Evolutionary conservation across 805 yeast species (phyloP), one percentile per base, ranked within the genome.

Genomic region (Wickerhamomyces pijperi): DNA sequence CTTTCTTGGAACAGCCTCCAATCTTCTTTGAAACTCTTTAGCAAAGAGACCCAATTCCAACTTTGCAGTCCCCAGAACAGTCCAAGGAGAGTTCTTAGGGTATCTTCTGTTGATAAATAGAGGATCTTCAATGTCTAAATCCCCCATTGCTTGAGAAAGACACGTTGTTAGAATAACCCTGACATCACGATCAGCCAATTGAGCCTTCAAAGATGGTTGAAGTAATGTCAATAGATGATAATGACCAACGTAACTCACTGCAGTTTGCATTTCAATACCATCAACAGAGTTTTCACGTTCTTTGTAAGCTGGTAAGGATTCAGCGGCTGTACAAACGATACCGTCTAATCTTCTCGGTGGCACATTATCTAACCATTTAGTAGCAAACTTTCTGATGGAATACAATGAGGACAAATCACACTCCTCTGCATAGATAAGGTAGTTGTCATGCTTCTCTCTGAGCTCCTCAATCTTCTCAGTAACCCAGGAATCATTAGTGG

Each of bases 101-200:
- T 84, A 90, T 38, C 68, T 65, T 32, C 62, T 67, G 2, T 60
- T 46, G 40, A 70, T 70, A 78, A 82, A 81, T 38, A 84, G 64
- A 18, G 87, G 67, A 52, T 82, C 86, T 13, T 64, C 59, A 3
- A 73, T 33, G 42, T 81, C 78, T 15, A 90, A 53, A 13, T 68
- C 69, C 2, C 84, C 97, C 59, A 83, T 53, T 2, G 85, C 74
- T 46, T 85, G 92, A 11, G 86, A 64, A 44, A 82, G 61, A 59
- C 98, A 92, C 1, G 86, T 71, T 0, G 88, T 72, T n/a, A 86
- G 47, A 3, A 92, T 56, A 5, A 92, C 74, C 35, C 97, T 66
- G 3, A 92, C 95, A 53, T 88, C 97, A 47, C 99, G 70, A 59
- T 88, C 97, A 0, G 95, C 85, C 3, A 97, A 94, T 61, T 92